phyloP scores from a whole-genome alignment of 345 rosid species.

The Populus ilicifolia region DNA sequence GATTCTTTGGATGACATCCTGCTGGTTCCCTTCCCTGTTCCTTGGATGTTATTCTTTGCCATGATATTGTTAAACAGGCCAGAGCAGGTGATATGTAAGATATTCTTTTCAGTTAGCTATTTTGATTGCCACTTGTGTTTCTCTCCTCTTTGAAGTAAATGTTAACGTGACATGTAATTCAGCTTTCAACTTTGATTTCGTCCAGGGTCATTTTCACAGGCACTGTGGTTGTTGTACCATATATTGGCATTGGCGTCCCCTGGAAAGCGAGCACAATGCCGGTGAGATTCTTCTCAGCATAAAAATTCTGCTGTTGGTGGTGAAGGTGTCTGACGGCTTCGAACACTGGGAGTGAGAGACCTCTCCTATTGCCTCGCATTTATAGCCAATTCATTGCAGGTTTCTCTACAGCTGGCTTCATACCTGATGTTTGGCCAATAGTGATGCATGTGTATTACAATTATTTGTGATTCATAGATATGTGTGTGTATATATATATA shows the following conservation, averaged over 20 bases:
- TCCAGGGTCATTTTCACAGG: conserved; percentile 92
- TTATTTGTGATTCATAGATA: conserved; percentile 8
- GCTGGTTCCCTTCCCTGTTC: conserved; percentile 95
- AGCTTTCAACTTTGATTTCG: conserved; percentile 1
- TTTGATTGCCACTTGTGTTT: background rate
- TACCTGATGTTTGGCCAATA: background rate
- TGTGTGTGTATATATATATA: too few species aligned
- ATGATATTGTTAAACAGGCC: conserved; percentile 95
- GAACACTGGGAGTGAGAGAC: conserved; percentile 88
- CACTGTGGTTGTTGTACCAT: conserved; percentile 87
- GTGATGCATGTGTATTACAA: background rate
- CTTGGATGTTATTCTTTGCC: conserved; percentile 87
- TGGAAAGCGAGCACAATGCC: conserved; percentile 90
- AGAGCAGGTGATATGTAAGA: conserved; percentile 97
- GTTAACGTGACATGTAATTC: background rate
- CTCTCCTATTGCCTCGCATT: conserved; percentile 90
- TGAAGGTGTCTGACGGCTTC: conserved; percentile 85
- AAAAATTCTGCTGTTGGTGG: conserved; percentile 54
- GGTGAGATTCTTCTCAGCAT: conserved; percentile 66
- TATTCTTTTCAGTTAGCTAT: conserved; percentile 1
- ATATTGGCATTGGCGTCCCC: conserved; percentile 86
- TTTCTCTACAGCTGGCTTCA: conserved; percentile 28
- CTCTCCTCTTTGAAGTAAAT: background rate
- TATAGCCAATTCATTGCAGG: conserved; percentile 95
- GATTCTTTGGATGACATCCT: conserved; percentile 62